phyloP scores from a whole-genome alignment of 1,139 yeast genomes.

The Yamadazyma spencermartinsiae region DNA sequence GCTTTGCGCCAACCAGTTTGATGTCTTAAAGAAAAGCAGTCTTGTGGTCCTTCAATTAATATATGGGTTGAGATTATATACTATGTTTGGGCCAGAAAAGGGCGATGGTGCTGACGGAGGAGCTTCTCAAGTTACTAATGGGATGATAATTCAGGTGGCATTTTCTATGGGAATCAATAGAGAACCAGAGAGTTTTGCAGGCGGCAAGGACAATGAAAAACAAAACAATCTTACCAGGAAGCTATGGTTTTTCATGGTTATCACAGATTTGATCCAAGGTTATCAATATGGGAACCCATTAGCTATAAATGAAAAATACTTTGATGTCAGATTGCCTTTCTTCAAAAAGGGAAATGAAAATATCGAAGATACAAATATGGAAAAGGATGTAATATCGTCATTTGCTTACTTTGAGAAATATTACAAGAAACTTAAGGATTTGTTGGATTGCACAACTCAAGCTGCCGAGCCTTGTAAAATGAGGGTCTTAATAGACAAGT shows the following conservation, averaged over 20 bases:
- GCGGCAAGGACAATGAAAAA: constrained; percentile 24
- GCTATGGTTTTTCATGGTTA: constrained; percentile 33
- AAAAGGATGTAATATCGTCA: constrained; percentile 20
- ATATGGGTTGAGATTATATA: constrained; percentile 39
- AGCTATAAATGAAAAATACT: constrained; percentile 17
- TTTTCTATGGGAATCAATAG: constrained; percentile 47
- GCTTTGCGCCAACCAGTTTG: constrained; percentile 40
- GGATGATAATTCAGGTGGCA: constrained; percentile 44
- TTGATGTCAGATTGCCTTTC: constrained; percentile 24
- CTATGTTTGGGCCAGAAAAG: constrained; percentile 50
- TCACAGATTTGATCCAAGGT: constrained; percentile 24
- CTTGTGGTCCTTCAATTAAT: constrained; percentile 53
- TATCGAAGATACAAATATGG: constrained; percentile 28
- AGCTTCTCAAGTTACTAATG: constrained; percentile 37
- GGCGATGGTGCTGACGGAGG: constrained; percentile 54
- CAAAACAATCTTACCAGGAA: constrained; percentile 36
- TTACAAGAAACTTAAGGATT: constrained; percentile 19
- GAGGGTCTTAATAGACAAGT: constrained; percentile 20
- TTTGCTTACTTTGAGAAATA: constrained; percentile 27
- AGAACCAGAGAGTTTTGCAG: constrained; percentile 39
- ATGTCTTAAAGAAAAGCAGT: constrained; percentile 37
- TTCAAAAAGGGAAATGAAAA: constrained; percentile 24
- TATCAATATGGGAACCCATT: constrained; percentile 28
- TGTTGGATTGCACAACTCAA: constrained; percentile 27
- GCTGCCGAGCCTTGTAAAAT: constrained; percentile 21